Percentiles rank a stretch among this genome's conserved stretches.
These are phyloP conservation scores for Melampsora larici-populina DNA, from an alignment of 1,284 basidiomycete species.

Conservation along the genomic window DNA sequence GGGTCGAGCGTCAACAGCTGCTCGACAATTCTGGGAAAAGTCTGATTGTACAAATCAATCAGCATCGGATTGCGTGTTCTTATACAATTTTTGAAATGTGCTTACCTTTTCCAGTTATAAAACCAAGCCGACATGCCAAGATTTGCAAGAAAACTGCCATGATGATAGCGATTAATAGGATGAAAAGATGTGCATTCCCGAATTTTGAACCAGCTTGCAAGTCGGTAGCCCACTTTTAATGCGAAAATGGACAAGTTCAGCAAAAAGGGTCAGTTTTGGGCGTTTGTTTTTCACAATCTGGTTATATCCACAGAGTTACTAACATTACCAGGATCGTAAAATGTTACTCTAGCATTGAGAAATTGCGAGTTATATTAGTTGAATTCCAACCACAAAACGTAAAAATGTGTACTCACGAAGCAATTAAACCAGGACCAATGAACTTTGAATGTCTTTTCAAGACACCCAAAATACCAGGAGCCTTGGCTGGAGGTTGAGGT, in stretches of 20 bases:
- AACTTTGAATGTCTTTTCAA: conserved; percentile 31
- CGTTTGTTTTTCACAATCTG: background rate
- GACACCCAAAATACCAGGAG: conserved; percentile 9
- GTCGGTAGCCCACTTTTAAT: conserved; percentile 30
- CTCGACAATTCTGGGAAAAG: conserved; percentile 32
- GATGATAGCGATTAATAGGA: conserved; percentile 9
- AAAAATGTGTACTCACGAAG: conserved; percentile 18
- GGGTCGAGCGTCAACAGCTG: background rate
- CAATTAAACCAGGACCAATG: conserved; percentile 32
- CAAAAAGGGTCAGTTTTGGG: background rate
- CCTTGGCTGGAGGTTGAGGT: background rate
- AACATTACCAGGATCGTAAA: conserved; percentile 40
- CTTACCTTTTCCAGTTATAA: conserved; percentile 36
- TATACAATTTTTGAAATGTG: background rate
- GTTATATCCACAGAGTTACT: background rate
- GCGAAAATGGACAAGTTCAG: background rate
- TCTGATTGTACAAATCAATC: conserved; percentile 7
- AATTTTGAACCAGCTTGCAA: conserved; percentile 27
- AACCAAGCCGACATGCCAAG: conserved; percentile 28
- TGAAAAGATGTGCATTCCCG: conserved; percentile 29
- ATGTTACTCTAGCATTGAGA: background rate
- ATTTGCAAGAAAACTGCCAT: conserved; percentile 33
- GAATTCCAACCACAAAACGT: too few species aligned
- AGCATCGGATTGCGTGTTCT: background rate
- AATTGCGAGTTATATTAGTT: too few species aligned